Evolutionary conservation across 345 rosid species (phyloP), one percentile per base, ranked within the genome.

Genomic region (Eucalyptus curtisii): DNA sequence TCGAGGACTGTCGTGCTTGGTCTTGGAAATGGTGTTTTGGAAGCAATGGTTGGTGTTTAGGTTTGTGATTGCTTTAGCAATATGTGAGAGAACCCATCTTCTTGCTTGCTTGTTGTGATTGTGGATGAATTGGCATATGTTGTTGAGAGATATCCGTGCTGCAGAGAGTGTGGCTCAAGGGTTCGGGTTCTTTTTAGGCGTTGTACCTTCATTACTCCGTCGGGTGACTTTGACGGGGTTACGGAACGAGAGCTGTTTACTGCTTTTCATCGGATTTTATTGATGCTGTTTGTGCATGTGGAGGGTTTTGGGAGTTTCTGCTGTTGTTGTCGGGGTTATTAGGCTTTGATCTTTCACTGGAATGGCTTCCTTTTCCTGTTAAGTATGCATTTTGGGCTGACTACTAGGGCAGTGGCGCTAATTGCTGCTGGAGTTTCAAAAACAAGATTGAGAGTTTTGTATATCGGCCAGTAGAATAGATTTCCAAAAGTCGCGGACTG

Each of bases 401-500:
- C 7, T 68, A 9, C 44, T 68, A 5, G 80, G 80, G 44, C 80
- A 33, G 80, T 40, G 82, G n/a, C n/a, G 7, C 24, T 68, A 8
- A 68, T 33, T 8, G 42, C 82, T 10, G 45, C 45, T 20, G 45
- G 3, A 19, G 82, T 5, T 71, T 71, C 2, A 27, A 71, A 71
- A 37, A 71, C 82, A 37, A 37, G 27, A 19, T 10, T 20, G 27
- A 71, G 27, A 37, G 27, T 37, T 37, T 37, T 71, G 45, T 37
- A 10, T 37, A 10, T 27, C 27, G 20, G 82, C 82, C 82, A 2
- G 45, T 5, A 37, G 82, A 37, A 71, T 71, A 37, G 3, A 71
- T 71, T 71, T 37, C 44, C 2, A 3, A 71, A 31, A 71, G 81
- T 71, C 1, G 1, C 0, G 2, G 25, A 33, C 13, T 6, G 25